These are phyloP conservation scores for Zymoseptoria ardabiliae DNA, from an alignment of 2,329 filamentous ascomycete genomes.

Conservation along the genomic window DNA sequence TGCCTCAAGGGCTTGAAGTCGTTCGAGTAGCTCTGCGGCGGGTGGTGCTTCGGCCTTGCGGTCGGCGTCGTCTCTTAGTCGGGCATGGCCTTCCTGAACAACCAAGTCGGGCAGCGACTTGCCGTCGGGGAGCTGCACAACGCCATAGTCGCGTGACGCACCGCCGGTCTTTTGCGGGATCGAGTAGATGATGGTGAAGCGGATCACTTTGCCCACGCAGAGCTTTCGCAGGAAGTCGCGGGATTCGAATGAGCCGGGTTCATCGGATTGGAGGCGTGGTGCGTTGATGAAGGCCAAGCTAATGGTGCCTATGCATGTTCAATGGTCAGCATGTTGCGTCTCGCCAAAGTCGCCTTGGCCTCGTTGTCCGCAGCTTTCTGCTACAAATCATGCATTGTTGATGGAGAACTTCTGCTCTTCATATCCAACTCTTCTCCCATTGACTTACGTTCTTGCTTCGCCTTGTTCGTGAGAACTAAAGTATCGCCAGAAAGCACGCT, in stretches of 20 bases:
- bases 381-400: no score
- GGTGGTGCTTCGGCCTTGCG: constrained; percentile 82
- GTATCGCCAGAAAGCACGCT: constrained; percentile 92
- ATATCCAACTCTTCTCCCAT: not conserved
- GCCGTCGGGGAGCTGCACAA: constrained; percentile 68
- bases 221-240: constrained; percentile 84
- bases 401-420: no score
- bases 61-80: constrained; percentile 88
- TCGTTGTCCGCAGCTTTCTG: no score
- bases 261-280: constrained; percentile 50
- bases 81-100: constrained; percentile 84
- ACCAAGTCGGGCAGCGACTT: constrained; percentile 71
- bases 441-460: constrained; percentile 60
- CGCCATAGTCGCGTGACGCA: constrained; percentile 77
- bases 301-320: constrained; percentile 44
- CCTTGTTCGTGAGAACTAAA: constrained; percentile 75
- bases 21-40: constrained; percentile 61
- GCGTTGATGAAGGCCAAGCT: constrained; percentile 89
- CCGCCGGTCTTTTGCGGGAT: constrained; percentile 58
- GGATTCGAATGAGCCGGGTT: constrained; percentile 84
- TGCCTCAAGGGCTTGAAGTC: constrained; percentile 67
- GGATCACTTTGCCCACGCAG: constrained; percentile 76
- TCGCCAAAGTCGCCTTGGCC: no score
- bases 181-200: constrained; percentile 79
- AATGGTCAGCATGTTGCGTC: not conserved